Conservation (phyloP, 1,284 basidiomycete species). For the Trichosporon sp. region DNA sequence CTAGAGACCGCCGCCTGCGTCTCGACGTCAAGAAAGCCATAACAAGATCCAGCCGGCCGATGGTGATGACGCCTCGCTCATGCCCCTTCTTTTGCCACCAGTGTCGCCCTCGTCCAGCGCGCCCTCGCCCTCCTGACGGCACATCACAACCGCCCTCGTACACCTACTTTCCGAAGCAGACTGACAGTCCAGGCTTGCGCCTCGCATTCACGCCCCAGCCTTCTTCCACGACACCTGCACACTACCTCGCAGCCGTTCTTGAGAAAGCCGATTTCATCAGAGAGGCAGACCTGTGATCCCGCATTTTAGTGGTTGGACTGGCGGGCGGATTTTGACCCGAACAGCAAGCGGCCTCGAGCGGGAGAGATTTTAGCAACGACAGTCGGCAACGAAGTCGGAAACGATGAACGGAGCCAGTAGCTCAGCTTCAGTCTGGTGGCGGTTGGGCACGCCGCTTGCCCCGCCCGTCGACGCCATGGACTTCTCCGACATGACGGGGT, state of each 20-base stretch:
- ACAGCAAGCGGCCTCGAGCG: no score
- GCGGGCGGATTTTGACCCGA: no score
- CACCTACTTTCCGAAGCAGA: background rate
- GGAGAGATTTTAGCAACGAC: no score
- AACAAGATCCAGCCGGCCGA: background rate
- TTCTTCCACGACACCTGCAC: background rate
- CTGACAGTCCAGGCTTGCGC: background rate
- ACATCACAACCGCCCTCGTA: background rate
- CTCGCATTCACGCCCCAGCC: background rate
- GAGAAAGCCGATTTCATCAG: background rate
- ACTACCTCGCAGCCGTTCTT: background rate
- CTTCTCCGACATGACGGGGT: background rate
- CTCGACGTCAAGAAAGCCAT: background rate
- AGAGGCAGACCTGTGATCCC: background rate
- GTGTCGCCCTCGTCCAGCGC: constrained; percentile 2
- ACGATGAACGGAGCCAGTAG: background rate
- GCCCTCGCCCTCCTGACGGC: constrained; percentile 2
- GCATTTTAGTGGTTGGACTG: background rate
- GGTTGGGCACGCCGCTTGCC: background rate
- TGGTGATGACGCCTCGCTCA: constrained; percentile 2
- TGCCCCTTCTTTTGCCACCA: background rate
- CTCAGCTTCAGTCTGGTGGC: background rate
- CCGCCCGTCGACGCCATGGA: background rate
- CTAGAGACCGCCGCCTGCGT: background rate
- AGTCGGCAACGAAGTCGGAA: no score